These are phyloP conservation scores for Tremella mesenterica DNA, from an alignment of 768 basidiomycete genomes.

Conservation along the genomic window DNA sequence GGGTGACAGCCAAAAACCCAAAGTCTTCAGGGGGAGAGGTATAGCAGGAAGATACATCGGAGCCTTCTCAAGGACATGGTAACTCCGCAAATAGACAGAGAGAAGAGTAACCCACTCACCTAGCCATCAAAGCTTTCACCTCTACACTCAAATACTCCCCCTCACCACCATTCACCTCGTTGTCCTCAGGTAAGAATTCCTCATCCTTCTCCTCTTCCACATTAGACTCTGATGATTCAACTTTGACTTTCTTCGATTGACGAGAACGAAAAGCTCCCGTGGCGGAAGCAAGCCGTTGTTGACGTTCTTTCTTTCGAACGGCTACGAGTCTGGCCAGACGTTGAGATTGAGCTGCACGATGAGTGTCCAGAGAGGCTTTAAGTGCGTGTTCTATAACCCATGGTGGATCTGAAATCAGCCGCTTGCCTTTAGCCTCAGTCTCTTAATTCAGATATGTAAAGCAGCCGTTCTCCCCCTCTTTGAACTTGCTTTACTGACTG, in stretches of 20 bases:
- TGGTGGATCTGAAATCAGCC: slow-evolving; percentile 27
- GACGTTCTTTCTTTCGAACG: slow-evolving; percentile 34
- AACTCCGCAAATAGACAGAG: no score
- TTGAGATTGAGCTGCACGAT: slow-evolving; percentile 13
- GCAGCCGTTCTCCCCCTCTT: no score
- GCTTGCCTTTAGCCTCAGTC: background rate
- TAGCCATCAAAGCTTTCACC: slow-evolving; percentile 68
- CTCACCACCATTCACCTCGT: slow-evolving; percentile 43
- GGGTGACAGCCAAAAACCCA: no score
- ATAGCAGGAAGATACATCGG: no score
- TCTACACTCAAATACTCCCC: slow-evolving; percentile 62
- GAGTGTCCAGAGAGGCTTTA: slow-evolving; percentile 22
- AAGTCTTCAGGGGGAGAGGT: no score
- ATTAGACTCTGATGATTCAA: background rate
- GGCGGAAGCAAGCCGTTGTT: slow-evolving; percentile 1
- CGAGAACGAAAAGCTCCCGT: slow-evolving; percentile 9
- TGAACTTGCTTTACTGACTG: no score
- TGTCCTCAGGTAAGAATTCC: slow-evolving; percentile 61
- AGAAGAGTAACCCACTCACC: slow-evolving; percentile 48
- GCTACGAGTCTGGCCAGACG: slow-evolving; percentile 13
- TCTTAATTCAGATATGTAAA: no score
- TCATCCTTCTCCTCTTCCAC: slow-evolving; percentile 51
- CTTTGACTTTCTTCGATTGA: slow-evolving; percentile 9
- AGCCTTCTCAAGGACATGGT: no score
- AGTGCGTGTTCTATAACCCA: slow-evolving; percentile 43